Evolutionary conservation across 345 rosid genomes (phyloP), one percentile per base, ranked within the genome.

Genomic region (Mercurialis annua): DNA sequence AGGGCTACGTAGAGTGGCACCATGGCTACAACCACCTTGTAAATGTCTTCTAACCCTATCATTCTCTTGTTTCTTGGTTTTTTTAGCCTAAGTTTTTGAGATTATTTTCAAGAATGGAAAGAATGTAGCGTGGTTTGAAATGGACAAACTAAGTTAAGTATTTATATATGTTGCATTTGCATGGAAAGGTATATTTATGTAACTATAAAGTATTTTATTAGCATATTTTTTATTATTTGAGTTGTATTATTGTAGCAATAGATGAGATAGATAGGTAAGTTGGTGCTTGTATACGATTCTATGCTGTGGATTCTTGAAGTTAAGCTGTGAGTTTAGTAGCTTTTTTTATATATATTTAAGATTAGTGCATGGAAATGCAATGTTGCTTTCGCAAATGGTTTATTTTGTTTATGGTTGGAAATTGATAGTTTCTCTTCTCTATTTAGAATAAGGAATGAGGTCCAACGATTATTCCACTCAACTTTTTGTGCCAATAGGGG

Each of bases 1-100:
- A 93, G 65, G 12, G 98, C 92, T 10, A 88, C 84, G 46, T 88
- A 93, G 6, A 93, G 85, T 1, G 98, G 98, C 20, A 76, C 87
- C 92, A 85, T 86, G 31, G 96, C 97, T 57, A 66, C 89, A 14
- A 83, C 66, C 72, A 88, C 97, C 73, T 87, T 89, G 84, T 88
- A 93, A 47, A 81, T 81, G 63, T 90, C 96, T 48, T 68, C 90
- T 80, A 83, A 85, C n/a, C 81, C 83, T 40, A 90, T 86, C 99
- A 94, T 94, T 56, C 23, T 71, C 29, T n/a, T 40, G 44, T 31
- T 29, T 3, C 33, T n/a, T 23, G 33, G 12, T 21, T 23, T 14
- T 40, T 26, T 12, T 43, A 15, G 34, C 6, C 20, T 34, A 7
- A 20, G 1, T n/a, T 9, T 20, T 2, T 14, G 40, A 23, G 29